Base-by-base conservation (phyloP, 2,329 filamentous ascomycete genomes). In the Penicillium sp. region DNA sequence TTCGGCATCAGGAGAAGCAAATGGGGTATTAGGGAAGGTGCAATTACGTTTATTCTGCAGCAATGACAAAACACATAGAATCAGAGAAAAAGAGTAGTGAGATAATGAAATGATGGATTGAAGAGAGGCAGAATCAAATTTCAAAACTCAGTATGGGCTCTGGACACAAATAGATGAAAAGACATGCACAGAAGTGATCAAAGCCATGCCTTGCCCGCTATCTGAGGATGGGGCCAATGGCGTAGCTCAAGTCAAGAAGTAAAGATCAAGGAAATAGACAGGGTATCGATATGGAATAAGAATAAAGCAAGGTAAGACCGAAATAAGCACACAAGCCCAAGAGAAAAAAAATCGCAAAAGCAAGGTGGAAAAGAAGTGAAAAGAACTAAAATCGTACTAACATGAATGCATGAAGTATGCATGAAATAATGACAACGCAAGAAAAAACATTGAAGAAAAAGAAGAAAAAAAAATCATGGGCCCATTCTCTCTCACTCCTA, bases 281-380 rank as follows among this genome's bases (percentile, higher is more conserved):
- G 70, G 71, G 70, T 73, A 73, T 73, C 71, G 70, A 71, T 68
- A 62, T 66, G 63, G 62, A 65, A 64, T 62, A 62, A 63, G 52
- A 62, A 58, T 62, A 61, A 57, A 41, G 57, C 60, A 42, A 27
- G 6, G 56, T 54, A 58, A 53, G 17, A 57, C 60, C 52, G 58
- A 63, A 54, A 56, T 51, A 59, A 52, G 31, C 46, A 52, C 37
- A 50, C 56, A 35, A 47, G 42, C 50, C 37, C 40, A 33, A 51
- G 29, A 25, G 31, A 45, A 54, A 23, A 54, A 23, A 40, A 33
- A 23, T 17, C 46, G 61, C 57, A 63, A 61, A 55, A 43, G 50
- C 58, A 62, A 64, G 54, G 52, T 57, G 51, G 21, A 37, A 46
- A 33, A 53, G 46, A 64, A 54, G 50, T 31, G 40, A 37, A 54